Evolutionary conservation across 768 basidiomycete species (phyloP), one percentile per base, ranked within the genome.

Genomic region (Ephemerocybe angulata): DNA sequence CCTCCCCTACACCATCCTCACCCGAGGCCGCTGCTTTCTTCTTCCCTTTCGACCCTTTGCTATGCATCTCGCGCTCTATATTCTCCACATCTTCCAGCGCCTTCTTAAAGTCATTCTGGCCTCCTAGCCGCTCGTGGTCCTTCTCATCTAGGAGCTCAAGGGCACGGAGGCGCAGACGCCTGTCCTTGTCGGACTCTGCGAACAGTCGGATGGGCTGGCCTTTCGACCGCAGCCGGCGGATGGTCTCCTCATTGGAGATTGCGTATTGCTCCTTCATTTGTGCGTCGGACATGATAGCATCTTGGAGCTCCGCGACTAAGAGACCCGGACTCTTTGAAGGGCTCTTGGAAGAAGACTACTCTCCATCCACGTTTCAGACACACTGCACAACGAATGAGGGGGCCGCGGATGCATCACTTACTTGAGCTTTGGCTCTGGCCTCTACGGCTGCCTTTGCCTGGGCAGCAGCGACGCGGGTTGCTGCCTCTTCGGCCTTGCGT

Each of bases 121-220:
- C 92, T 24, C 86, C 88, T 49, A 84, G 84, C 30, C 84, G 79
- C 54, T 91, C 87, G 55, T 84, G 81, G 3, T 86, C 90, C 52
- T 87, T 88, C 71, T 94, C 92, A 65, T 99, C 97, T 53, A 98
- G 90, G 33, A 99, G 83, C 67, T 99, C 97, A 15, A 99, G 75
- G 1, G 97, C 96, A 50, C 97, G 84, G 13, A 99, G 73, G 13
- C 97, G 85, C 13, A 98, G 72, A 29, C 94, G 77, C 10, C 97
- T 81, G 25, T 98, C 97, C 73, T 94, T 93, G 74, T 99, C 97
- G 0, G 87, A 85, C 68, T 99, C 97, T 29, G 87, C 97, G 65
- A 99, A 99, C 8, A 99, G 75, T 27, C 93, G 84, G 58, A 98
- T 90, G 3, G 97, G 97, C 66, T 98, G 95, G 22, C 90, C 93